Evolutionary conservation across 805 yeast genomes (phyloP).

Genomic region (Blastobotrys americana): DNA sequence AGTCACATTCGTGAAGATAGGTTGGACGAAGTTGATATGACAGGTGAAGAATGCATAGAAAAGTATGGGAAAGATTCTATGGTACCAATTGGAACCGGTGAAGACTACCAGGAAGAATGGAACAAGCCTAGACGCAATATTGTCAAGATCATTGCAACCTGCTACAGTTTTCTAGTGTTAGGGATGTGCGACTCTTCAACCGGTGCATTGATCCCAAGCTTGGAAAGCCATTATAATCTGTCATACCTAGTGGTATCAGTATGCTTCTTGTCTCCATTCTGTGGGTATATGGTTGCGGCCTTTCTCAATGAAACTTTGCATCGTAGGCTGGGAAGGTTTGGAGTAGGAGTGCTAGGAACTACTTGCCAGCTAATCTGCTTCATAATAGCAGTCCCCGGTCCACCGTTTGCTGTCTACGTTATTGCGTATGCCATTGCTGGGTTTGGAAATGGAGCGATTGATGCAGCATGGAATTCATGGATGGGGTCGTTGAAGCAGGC

Average conservation of each 20-base stretch:
- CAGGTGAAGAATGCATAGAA: too few relatives aligned
- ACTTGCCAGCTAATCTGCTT: conserved; percentile 35
- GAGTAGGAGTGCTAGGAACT: conserved; percentile 36
- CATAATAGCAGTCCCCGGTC: conserved; percentile 33
- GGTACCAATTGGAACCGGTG: too few relatives aligned
- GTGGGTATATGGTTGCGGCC: conserved; percentile 52
- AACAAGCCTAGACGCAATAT: conserved; percentile 14
- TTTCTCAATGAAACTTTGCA: conserved; percentile 40
- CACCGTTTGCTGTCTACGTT: conserved; percentile 39
- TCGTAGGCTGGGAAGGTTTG: conserved; percentile 40
- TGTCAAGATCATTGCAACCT: conserved; percentile 10
- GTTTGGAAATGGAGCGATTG: conserved; percentile 49
- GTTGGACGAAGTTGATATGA: too few relatives aligned
- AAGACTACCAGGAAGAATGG: conserved; percentile 13
- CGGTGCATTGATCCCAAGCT: conserved; percentile 51
- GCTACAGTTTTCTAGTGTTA: conserved; percentile 35
- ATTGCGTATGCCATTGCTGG: conserved; percentile 40
- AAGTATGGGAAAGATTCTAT: too few relatives aligned
- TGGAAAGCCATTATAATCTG: conserved; percentile 42
- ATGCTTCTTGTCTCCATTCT: conserved; percentile 45
- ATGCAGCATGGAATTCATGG: conserved; percentile 50
- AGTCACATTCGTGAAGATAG: too few relatives aligned
- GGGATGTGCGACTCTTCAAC: conserved; percentile 57
- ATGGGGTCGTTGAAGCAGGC: conserved; percentile 41
- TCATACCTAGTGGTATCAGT: conserved; percentile 43